Evolutionary conservation across 2,329 filamentous ascomycete genomes (phyloP), one percentile per base, ranked within the genome.

Genomic region (Canariomyces notabilis): DNA sequence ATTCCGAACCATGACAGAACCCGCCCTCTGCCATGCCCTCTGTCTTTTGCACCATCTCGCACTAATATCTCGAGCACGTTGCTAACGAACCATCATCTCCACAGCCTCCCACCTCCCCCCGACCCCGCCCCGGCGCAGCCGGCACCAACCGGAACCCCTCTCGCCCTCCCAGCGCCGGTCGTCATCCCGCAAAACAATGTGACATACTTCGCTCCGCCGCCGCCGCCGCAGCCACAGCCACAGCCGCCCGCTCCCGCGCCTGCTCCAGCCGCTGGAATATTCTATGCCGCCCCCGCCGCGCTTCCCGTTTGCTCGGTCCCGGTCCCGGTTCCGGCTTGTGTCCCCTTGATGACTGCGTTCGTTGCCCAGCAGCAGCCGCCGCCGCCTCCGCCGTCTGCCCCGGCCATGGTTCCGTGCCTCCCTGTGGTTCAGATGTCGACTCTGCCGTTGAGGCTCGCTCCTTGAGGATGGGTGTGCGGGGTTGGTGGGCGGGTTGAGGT

Each of bases 391-490:
- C 8, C 22, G 18, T 5, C n/a, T 4, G 18, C 22, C 16, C 7
- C 29, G 20, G 12, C 9, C 14, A 29, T 29, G 26, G 20, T 36
- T 14, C 37, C 15, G 11, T 40, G 22, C n/a, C n/a, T n/a, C n/a
- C n/a, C n/a, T n/a, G 37, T 5, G 11, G 20, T 32, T 18, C 22
- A 21, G 29, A 37, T 16, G 1, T n/a, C 33, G 14, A 33, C 22
- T 16, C 3, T 45, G 31, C 49, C 46, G 18, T 6, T 36, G 14
- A 18, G 42, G 34, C n/a, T 43, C 8, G 47, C 47, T 26, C 47
- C 47, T 19, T 48, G 19, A 40, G 4, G 4, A 12, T 11, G 26
- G 14, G 26, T n/a, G 8, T 9, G 7, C 9, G 26, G 26, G 8
- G 9, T 9, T 11, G 7, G 4, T 29, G 26, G 26, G 14, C 11